A percentile compares a stretch with the other conserved stretches of the same genome.
Evolutionary conservation across 2,329 filamentous ascomycete genomes (phyloP).

Genomic region (Fusarium cyanostomum): DNA sequence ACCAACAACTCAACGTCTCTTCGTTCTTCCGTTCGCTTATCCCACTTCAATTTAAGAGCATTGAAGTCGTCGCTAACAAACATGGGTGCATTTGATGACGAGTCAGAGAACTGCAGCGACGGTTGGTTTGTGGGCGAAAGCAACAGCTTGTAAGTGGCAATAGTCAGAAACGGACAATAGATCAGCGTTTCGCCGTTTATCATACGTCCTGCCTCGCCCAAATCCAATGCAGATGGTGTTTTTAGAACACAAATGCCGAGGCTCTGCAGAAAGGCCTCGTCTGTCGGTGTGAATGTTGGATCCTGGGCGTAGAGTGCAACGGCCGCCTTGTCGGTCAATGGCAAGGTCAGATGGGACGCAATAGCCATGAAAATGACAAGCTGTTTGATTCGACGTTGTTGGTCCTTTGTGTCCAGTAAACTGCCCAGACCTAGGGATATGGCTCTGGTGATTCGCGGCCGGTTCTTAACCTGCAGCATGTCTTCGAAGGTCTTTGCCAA

Average conservation of each 20-base stretch:
- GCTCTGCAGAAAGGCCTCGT: constrained; percentile 30
- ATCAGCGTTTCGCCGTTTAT: constrained; percentile 37
- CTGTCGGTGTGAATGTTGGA: constrained; percentile 34
- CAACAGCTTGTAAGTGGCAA: constrained; percentile 33
- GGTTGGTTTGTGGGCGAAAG: constrained; percentile 5
- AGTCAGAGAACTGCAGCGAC: not conserved
- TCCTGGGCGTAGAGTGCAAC: constrained; percentile 35
- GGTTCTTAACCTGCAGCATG: constrained; percentile 29
- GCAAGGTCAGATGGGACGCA: constrained; percentile 21
- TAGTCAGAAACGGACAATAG: constrained; percentile 40
- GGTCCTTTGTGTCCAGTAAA: constrained; percentile 32
- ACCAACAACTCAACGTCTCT: constrained; percentile 36
- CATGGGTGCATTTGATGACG: constrained; percentile 14
- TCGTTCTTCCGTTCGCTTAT: constrained; percentile 35
- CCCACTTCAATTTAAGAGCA: constrained; percentile 37
- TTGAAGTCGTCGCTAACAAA: constrained; percentile 42
- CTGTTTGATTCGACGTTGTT: constrained; percentile 38
- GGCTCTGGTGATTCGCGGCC: constrained; percentile 27
- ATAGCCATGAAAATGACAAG: constrained; percentile 35
- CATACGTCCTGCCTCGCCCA: constrained; percentile 35
- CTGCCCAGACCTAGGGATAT: constrained; percentile 38
- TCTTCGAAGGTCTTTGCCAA: constrained; percentile 29
- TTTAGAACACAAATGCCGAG: constrained; percentile 30
- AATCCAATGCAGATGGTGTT: constrained; percentile 26
- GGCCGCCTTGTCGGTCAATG: not conserved